Conservation (phyloP, 176 grass and related monocot genomes). For the Oryza brachyantha region DNA sequence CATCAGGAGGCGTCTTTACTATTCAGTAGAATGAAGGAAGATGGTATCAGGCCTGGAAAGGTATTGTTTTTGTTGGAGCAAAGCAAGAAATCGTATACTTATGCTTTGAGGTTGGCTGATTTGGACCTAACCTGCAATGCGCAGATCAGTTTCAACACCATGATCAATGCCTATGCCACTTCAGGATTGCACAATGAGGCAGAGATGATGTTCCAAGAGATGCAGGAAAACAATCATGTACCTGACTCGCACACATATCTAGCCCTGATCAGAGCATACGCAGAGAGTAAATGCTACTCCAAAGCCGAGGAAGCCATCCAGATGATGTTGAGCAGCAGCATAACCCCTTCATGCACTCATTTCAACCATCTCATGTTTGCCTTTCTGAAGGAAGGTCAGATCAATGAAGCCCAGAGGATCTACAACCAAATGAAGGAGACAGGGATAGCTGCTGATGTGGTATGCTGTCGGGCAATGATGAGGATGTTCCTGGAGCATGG, state of each 20-base stretch:
- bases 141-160: constrained; percentile 89
- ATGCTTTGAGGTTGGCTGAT: not conserved
- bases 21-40: constrained; percentile 81
- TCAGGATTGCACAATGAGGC: constrained; percentile 57
- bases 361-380: constrained; percentile 75
- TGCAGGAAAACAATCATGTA: constrained; percentile 41
- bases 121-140: constrained; percentile 21
- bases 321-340: constrained; percentile 43
- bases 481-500: constrained; percentile 61
- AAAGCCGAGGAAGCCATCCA: constrained; percentile 59
- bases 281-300: constrained; percentile 43
- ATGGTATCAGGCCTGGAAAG: constrained; percentile 82
- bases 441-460: constrained; percentile 51
- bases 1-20: constrained; percentile 56
- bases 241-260: constrained; percentile 70
- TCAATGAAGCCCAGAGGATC: constrained; percentile 54
- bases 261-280: constrained; percentile 55
- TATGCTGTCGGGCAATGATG: constrained; percentile 81
- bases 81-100: not conserved
- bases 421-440: constrained; percentile 48
- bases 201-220: constrained; percentile 56
- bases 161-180: constrained; percentile 80
- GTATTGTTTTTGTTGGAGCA: constrained; percentile 31
- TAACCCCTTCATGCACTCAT: constrained; percentile 56
- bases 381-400: constrained; percentile 60